A percentile compares a stretch with the other conserved stretches of the same genome.
phyloP scores from a whole-genome alignment of 208 protist genomes.

The Spongospora subterranea region DNA sequence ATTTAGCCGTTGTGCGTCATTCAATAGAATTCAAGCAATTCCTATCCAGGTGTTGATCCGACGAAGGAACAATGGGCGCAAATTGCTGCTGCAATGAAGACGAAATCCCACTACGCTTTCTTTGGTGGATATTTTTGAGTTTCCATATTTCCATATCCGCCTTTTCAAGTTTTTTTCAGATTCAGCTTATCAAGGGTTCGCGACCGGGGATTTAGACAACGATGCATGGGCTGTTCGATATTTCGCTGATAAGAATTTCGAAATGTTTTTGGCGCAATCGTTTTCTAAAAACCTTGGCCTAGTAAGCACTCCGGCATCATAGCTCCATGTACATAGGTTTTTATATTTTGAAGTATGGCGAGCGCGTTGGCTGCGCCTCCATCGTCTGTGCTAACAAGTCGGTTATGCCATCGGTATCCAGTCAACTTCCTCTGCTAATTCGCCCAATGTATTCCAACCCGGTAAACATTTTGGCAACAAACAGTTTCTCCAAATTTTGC shows the following conservation, averaged over 20 bases:
- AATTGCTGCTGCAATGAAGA: constrained; percentile 77
- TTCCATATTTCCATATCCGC: not conserved
- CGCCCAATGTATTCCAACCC: constrained; percentile 46
- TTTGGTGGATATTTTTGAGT: not conserved
- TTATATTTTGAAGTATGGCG: not conserved
- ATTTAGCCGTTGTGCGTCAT: not conserved
- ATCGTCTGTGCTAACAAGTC: constrained; percentile 3
- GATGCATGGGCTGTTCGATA: constrained; percentile 36
- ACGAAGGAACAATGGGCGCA: constrained; percentile 87
- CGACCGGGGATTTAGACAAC: constrained; percentile 34
- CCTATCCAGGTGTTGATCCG: constrained; percentile 87
- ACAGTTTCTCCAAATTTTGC: not conserved
- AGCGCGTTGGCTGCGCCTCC: constrained; percentile 38
- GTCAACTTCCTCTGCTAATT: constrained; percentile 25
- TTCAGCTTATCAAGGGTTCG: constrained; percentile 79
- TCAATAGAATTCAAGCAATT: not conserved
- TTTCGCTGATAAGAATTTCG: constrained; percentile 11
- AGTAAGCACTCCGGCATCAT: too few species aligned
- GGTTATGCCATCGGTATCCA: not conserved
- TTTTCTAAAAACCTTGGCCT: constrained; percentile 50
- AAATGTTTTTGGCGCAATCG: constrained; percentile 29
- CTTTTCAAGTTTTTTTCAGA: constrained; percentile 81
- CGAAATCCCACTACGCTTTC: constrained; percentile 82
- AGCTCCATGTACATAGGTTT: too few species aligned
- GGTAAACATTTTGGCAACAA: too few species aligned